These are phyloP conservation scores for Claviceps fusiformis DNA, from an alignment of 2,329 filamentous ascomycete genomes.

Conservation along the genomic window DNA sequence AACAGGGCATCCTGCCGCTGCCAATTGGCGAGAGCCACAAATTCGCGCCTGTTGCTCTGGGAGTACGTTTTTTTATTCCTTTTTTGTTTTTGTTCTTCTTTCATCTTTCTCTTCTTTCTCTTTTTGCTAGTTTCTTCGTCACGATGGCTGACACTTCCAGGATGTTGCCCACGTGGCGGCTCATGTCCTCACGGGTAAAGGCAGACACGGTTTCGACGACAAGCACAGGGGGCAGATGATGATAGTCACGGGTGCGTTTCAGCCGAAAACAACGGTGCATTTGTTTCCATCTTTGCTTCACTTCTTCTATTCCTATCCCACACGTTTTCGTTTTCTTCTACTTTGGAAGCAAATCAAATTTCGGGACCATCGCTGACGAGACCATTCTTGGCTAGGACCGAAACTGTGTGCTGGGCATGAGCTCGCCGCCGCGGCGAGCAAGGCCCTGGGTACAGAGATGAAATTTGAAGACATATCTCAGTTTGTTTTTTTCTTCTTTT, in stretches of 20 bases:
- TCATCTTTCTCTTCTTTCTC: not conserved
- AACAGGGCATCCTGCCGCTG: slow-evolving; percentile 29
- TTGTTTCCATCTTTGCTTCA: too few species aligned
- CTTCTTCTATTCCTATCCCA: too few species aligned
- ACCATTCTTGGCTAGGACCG: slow-evolving; percentile 24
- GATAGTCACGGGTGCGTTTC: slow-evolving; percentile 28
- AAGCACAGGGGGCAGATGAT: slow-evolving; percentile 38
- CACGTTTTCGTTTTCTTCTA: too few species aligned
- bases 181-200: slow-evolving; percentile 32
- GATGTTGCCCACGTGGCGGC: slow-evolving; percentile 34
- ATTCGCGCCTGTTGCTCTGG: slow-evolving; percentile 35
- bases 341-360: too few species aligned
- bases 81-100: not conserved
- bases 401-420: slow-evolving; percentile 32
- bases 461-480: slow-evolving; percentile 13
- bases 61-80: slow-evolving; percentile 16
- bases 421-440: slow-evolving; percentile 30
- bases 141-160: too few species aligned
- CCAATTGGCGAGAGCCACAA: slow-evolving; percentile 30
- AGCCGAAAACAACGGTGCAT: too few species aligned
- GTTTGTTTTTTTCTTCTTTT: not conserved
- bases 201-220: slow-evolving; percentile 35
- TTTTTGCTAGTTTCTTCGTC: too few species aligned
- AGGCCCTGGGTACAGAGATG: slow-evolving; percentile 25
- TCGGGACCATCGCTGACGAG: too few species aligned